phyloP scores from a whole-genome alignment of 805 yeast genomes.

The Candida cerambycidarum region DNA sequence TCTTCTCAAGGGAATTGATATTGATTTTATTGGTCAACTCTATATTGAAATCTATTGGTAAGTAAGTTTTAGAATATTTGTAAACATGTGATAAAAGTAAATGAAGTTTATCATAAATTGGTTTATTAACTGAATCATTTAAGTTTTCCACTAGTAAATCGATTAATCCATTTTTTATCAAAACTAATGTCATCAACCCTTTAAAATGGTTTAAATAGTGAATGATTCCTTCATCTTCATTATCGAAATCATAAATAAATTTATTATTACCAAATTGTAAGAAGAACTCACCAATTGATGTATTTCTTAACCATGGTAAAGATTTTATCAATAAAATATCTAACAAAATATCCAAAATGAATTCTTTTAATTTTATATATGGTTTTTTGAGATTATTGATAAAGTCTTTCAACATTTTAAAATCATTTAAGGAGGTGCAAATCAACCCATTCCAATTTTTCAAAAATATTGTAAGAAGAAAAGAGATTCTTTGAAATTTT shows the following conservation, averaged over 20 bases:
- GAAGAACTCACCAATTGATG: slow-evolving; percentile 23
- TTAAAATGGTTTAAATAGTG: slow-evolving; percentile 59
- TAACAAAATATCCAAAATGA: slow-evolving; percentile 67
- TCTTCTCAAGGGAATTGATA: slow-evolving; percentile 13
- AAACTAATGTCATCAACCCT: slow-evolving; percentile 55
- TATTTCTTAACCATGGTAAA: slow-evolving; percentile 49
- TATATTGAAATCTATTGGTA: slow-evolving; percentile 15
- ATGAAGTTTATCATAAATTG: slow-evolving; percentile 13
- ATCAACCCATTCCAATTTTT: slow-evolving; percentile 78
- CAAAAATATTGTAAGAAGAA: slow-evolving; percentile 57
- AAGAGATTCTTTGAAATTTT: slow-evolving; percentile 59
- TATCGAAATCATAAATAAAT: slow-evolving; percentile 1
- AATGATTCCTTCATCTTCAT: slow-evolving; percentile 3
- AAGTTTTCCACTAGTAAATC: slow-evolving; percentile 43
- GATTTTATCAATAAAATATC: slow-evolving; percentile 63
- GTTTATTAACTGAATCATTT: slow-evolving; percentile 36
- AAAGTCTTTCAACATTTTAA: slow-evolving; percentile 54
- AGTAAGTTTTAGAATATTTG: slow-evolving; percentile 12
- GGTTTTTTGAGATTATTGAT: slow-evolving; percentile 61
- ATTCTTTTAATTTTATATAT: slow-evolving; percentile 55
- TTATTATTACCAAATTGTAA: slow-evolving; percentile 8
- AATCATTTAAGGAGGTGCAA: slow-evolving; percentile 57
- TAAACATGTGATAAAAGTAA: slow-evolving; percentile 13
- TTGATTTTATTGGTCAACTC: slow-evolving; percentile 12
- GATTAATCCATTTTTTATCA: slow-evolving; percentile 53